These are phyloP conservation scores for Magnusiomyces ingens DNA, from an alignment of 1,139 yeast species.

Conservation along the genomic window DNA sequence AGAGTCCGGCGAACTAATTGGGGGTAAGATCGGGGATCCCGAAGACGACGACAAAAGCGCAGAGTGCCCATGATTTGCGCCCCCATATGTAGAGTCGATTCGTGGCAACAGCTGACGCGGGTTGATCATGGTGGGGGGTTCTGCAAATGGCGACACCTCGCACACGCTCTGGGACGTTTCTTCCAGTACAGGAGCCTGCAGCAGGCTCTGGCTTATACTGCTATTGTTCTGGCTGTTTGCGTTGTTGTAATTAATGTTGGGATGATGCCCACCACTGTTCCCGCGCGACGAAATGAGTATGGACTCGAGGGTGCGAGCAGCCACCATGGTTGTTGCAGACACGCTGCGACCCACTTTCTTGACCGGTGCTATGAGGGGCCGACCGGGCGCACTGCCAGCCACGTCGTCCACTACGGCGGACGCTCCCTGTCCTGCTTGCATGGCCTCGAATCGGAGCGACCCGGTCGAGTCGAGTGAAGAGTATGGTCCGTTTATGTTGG, in stretches of 20 bases:
- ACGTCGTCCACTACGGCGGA: conserved; percentile 1
- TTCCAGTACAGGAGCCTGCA: not conserved
- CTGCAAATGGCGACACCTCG: too few species aligned
- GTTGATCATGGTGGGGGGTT: too few species aligned
- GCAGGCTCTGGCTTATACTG: not conserved
- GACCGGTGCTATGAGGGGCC: not conserved
- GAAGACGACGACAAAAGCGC: too few species aligned
- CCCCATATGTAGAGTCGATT: too few species aligned
- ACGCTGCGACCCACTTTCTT: not conserved
- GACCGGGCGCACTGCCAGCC: not conserved
- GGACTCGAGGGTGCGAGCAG: not conserved
- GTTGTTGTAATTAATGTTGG: not conserved
- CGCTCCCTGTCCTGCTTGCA: conserved; percentile 5
- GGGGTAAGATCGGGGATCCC: too few species aligned
- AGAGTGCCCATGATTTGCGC: too few species aligned
- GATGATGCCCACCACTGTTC: not conserved
- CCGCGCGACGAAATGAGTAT: not conserved
- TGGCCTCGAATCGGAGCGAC: not conserved
- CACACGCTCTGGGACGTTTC: not conserved
- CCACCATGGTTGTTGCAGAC: not conserved
- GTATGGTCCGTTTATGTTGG: conserved; percentile 6
- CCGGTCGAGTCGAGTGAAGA: not conserved
- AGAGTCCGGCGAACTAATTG: too few species aligned
- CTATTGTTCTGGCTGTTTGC: conserved; percentile 2
- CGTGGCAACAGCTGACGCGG: too few species aligned